Evolutionary conservation across 2,329 filamentous ascomycete species (phyloP), one percentile per base, ranked within the genome.

Genomic region (Botryosphaeria dothidea): DNA sequence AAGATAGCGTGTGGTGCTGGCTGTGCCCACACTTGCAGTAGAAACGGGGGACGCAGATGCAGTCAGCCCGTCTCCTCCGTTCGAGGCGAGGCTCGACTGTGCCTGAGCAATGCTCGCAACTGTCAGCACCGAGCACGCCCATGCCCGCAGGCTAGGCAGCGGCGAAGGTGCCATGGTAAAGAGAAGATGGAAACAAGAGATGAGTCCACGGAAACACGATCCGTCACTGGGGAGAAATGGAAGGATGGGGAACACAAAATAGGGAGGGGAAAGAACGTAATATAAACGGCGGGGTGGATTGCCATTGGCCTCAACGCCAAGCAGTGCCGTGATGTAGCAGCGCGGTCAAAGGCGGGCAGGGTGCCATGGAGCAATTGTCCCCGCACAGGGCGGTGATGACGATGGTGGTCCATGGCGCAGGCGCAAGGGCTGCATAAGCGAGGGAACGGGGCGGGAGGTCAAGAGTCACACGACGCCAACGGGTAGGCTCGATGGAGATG

Each of bases 1-100:
- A 17, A 71, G 69, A 56, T 74, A 76, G 0, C 70, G 68, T 1
- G 73, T 76, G 3, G 73, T 68, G n/a, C 73, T 72, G 43, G 69
- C 70, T 31, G 70, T 71, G 56, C 66, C 70, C 21, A 71, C 69
- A 9, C 68, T 65, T 17, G 69, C 68, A 15, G 29, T 34, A 4
- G 51, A 38, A 15, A 36, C 15, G 21, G 23, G 34, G 15, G 54
- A 21, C 7, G 38, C 25, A 9, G 54, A 23, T 8, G 38, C 54
- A 9, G 23, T 21, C 21, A 58, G 25, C 8, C 38, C 38, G 23
- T 48, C 56, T 9, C n/a, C n/a, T 46, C 41, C 41, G 13, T 11
- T n/a, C 4, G 41, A 46, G 23, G 54, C 29, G 4, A 46, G 41
- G 5, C 27, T 60, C 13, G 51, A 57, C 11, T 64, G 62, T 49